Evolutionary conservation across 2,329 filamentous ascomycete genomes (phyloP).

Genomic region (Clonostachys chloroleuca): DNA sequence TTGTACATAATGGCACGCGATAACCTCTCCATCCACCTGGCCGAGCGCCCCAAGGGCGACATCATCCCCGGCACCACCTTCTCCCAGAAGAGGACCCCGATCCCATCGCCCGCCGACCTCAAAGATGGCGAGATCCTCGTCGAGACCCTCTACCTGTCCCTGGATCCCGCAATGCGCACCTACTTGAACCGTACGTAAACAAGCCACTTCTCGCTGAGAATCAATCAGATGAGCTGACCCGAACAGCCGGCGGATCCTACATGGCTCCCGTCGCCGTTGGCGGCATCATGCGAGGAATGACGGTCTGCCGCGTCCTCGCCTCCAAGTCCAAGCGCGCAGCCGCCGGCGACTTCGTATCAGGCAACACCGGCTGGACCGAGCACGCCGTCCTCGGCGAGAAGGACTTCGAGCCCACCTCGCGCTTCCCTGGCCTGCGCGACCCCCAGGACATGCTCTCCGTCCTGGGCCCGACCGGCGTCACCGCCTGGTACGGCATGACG

Average conservation of each 20-base stretch:
- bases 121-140: constrained; percentile 62
- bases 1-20: constrained; percentile 28
- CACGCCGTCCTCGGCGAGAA: constrained; percentile 54
- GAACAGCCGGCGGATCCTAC: constrained; percentile 42
- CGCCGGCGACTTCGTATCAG: constrained; percentile 53
- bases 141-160: constrained; percentile 58
- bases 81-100: constrained; percentile 40
- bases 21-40: constrained; percentile 52
- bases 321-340: constrained; percentile 50
- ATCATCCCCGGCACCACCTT: constrained; percentile 67
- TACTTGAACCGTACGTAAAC: constrained; percentile 56
- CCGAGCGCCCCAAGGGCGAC: constrained; percentile 53
- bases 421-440: constrained; percentile 31
- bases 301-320: constrained; percentile 57
- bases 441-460: constrained; percentile 58
- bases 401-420: constrained; percentile 32
- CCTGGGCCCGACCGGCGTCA: constrained; percentile 65
- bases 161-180: constrained; percentile 74
- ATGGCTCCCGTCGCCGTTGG: constrained; percentile 64
- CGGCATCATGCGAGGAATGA: constrained; percentile 62
- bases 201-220: not conserved
- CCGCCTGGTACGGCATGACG: constrained; percentile 71
- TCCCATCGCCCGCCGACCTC: constrained; percentile 46
- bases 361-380: constrained; percentile 60
- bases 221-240: not conserved